phyloP scores from a whole-genome alignment of 129 eudicot species.

The Sambucus nigra region DNA sequence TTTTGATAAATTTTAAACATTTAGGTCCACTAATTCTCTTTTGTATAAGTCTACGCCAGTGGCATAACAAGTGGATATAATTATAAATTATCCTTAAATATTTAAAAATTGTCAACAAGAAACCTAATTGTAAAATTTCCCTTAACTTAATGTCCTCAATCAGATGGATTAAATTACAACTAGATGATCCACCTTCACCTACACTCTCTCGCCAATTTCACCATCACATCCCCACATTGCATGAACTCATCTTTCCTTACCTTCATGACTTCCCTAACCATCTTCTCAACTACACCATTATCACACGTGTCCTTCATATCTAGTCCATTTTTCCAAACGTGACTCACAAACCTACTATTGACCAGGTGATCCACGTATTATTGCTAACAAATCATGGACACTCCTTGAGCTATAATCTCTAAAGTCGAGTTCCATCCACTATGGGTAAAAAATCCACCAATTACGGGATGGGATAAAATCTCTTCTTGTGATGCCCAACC shows the following conservation, averaged over 20 bases:
- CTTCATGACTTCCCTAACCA: constrained; percentile 35
- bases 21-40: too few species aligned
- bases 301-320: constrained; percentile 58
- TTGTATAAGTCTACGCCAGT: too few species aligned
- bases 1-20: too few species aligned
- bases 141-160: constrained; percentile 44
- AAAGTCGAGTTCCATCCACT: constrained; percentile 68
- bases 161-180: constrained; percentile 32
- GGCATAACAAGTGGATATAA: too few species aligned
- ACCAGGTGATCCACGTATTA: constrained; percentile 41
- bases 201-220: constrained; percentile 15
- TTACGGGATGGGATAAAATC: constrained; percentile 43
- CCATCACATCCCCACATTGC: constrained; percentile 12
- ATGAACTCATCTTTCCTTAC: constrained; percentile 10
- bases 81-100: too few species aligned
- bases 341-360: constrained; percentile 48
- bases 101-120: too few species aligned
- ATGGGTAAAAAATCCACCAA: constrained; percentile 55
- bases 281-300: constrained; percentile 24
- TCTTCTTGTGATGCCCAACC: constrained; percentile 61
- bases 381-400: constrained; percentile 71
- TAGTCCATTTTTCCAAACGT: constrained; percentile 48
- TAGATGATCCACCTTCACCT: constrained; percentile 51
- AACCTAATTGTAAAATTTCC: too few species aligned
- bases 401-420: constrained; percentile 45